Evolutionary conservation across 2,329 filamentous ascomycete species (phyloP).

Genomic region (Colletotrichum endophyticum): DNA sequence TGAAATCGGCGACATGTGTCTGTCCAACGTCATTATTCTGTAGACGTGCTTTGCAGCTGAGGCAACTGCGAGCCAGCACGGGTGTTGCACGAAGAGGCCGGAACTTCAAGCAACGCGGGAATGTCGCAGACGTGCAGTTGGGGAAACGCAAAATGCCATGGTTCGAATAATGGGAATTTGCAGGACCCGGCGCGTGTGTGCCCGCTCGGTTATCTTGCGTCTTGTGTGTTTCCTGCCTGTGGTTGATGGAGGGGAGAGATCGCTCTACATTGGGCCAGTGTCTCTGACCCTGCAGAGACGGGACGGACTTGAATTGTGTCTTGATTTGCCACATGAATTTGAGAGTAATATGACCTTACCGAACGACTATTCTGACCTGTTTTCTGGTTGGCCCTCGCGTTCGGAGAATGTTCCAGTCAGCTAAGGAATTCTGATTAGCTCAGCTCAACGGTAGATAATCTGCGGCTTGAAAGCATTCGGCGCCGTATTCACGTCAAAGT

Average conservation of each 20-base stretch:
- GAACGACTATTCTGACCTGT: background rate
- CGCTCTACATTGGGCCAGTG: background rate
- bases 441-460: background rate
- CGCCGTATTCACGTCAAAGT: background rate
- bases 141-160: slow-evolving; percentile 5
- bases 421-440: background rate
- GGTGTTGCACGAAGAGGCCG: background rate
- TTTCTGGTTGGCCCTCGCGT: background rate
- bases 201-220: slow-evolving; percentile 1
- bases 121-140: background rate
- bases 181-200: background rate
- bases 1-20: background rate
- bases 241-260: background rate
- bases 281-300: background rate
- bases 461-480: background rate
- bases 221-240: background rate
- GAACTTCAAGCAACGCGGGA: background rate
- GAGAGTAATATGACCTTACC: background rate
- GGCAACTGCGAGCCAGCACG: background rate
- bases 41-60: background rate
- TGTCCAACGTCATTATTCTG: background rate
- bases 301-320: background rate
- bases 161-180: slow-evolving; percentile 7
- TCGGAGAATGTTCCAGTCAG: background rate
- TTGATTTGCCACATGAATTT: background rate